phyloP scores from a whole-genome alignment of 179 eudicot species.

The Spinacia oleracea region DNA sequence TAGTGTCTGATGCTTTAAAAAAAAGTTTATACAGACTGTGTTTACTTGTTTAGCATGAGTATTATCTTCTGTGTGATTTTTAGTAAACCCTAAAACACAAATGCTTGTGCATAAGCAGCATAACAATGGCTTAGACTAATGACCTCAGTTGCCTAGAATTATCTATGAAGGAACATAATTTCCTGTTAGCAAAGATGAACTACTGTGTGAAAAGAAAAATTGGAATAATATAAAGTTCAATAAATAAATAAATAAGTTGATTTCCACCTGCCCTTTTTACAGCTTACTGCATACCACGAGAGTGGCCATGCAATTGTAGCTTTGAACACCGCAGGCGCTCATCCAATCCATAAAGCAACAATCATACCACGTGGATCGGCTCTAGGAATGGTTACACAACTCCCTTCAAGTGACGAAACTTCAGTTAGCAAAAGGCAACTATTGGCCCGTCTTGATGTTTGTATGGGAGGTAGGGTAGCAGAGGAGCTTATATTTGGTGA shows the following conservation, averaged over 20 bases:
- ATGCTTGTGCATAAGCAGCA: background rate
- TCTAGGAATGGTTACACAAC: slow-evolving; percentile 97
- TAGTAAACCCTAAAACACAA: background rate
- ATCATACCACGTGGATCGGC: slow-evolving; percentile 98
- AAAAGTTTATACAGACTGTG: background rate
- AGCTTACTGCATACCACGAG: slow-evolving; percentile 99
- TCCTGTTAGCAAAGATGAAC: background rate
- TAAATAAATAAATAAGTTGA: background rate
- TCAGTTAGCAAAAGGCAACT: slow-evolving; percentile 84
- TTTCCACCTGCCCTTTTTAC: slow-evolving; percentile 19
- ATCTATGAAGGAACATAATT: background rate
- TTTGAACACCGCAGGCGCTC: slow-evolving; percentile 83
- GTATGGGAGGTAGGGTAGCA: slow-evolving; percentile 99
- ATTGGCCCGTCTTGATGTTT: slow-evolving; percentile 92
- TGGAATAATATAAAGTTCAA: background rate
- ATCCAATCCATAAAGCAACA: slow-evolving; percentile 97
- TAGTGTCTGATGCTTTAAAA: background rate
- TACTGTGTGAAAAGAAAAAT: background rate
- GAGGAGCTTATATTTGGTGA: slow-evolving; percentile 95
- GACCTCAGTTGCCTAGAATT: background rate
- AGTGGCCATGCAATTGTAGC: slow-evolving; percentile 99
- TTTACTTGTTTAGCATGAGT: background rate
- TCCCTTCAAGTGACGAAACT: slow-evolving; percentile 89
- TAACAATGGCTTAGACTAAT: background rate
- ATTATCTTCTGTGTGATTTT: background rate